Conservation (phyloP, 257 asterid species). For the Thymus mandschuricus region DNA sequence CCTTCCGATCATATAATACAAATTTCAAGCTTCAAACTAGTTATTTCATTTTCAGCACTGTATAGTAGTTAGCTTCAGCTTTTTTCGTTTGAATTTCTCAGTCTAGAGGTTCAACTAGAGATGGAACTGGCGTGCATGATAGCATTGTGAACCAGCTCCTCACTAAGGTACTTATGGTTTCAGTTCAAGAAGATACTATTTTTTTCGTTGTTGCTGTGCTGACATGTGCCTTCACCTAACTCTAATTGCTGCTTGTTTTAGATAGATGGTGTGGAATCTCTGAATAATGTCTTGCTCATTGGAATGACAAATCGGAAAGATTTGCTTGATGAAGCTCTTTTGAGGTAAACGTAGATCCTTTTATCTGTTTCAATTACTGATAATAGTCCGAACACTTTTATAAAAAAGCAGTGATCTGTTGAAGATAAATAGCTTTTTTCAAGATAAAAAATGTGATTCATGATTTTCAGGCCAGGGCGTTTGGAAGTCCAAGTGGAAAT, state of each 20-base stretch:
- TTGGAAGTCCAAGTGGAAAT: slow-evolving; percentile 99
- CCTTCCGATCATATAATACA: slow-evolving; percentile 20
- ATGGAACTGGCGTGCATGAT: slow-evolving; percentile 99
- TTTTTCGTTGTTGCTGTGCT: slow-evolving; percentile 26
- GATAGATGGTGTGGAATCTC: slow-evolving; percentile 99
- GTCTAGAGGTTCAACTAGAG: slow-evolving; percentile 99
- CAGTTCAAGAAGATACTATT: slow-evolving; percentile 22
- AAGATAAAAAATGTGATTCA: slow-evolving; percentile 15
- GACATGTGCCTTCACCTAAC: slow-evolving; percentile 30
- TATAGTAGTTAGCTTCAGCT: slow-evolving; percentile 19
- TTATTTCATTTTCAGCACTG: slow-evolving; percentile 28
- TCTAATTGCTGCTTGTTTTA: slow-evolving; percentile 43
- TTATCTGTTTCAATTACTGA: slow-evolving; percentile 20
- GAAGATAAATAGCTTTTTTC: slow-evolving; percentile 6
- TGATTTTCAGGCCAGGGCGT: slow-evolving; percentile 89
- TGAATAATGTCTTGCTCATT: slow-evolving; percentile 96
- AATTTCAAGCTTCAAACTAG: slow-evolving; percentile 13
- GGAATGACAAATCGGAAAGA: slow-evolving; percentile 99
- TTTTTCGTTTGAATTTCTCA: slow-evolving; percentile 47
- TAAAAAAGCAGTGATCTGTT: slow-evolving; percentile 3
- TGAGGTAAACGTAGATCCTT: slow-evolving; percentile 60
- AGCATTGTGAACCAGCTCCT: slow-evolving; percentile 98
- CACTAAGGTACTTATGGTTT: slow-evolving; percentile 73
- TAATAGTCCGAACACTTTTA: slow-evolving; percentile 14
- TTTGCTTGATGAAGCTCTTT: slow-evolving; percentile 95